Percentiles rank a stretch among this genome's conserved stretches.
These are phyloP conservation scores for Plasmodium fragile DNA, from an alignment of 169 alveolate genomes.

Conservation along the genomic window DNA sequence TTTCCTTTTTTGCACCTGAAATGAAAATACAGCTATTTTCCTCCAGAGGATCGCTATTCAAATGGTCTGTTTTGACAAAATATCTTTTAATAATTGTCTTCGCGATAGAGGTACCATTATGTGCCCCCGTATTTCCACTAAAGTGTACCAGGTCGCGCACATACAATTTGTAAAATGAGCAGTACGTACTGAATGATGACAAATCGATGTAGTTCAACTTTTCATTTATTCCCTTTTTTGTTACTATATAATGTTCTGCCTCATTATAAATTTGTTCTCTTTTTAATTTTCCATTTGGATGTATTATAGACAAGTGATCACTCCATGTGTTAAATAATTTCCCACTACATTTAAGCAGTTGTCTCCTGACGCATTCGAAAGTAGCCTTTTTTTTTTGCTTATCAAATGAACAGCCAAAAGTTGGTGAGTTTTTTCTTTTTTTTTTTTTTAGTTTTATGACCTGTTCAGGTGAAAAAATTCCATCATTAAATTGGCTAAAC, in stretches of 20 bases:
- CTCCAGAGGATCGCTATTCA: conserved; percentile 72
- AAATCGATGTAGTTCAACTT: conserved; percentile 52
- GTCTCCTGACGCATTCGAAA: conserved; percentile 53
- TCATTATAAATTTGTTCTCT: conserved; percentile 41
- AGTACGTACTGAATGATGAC: conserved; percentile 53
- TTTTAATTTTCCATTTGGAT: conserved; percentile 20
- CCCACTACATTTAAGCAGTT: conserved; percentile 32
- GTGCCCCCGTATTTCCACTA: neutral
- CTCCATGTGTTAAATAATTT: conserved; percentile 64
- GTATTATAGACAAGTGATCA: conserved; percentile 34
- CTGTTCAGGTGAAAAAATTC: conserved; percentile 23
- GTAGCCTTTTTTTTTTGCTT: conserved; percentile 23
- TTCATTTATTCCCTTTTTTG: conserved; percentile 9
- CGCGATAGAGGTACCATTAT: neutral
- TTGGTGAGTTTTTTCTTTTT: neutral
- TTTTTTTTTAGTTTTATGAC: conserved; percentile 2
- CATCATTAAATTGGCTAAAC: conserved; percentile 9
- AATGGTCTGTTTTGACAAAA: conserved; percentile 70
- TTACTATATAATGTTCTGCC: conserved; percentile 8
- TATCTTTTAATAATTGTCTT: conserved; percentile 35
- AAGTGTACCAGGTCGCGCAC: conserved; percentile 24
- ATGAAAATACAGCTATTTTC: conserved; percentile 53
- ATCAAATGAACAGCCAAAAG: conserved; percentile 8
- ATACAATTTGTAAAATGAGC: conserved; percentile 65
- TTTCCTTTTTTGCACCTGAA: conserved; percentile 58